These are phyloP conservation scores for Phaffia australis DNA, from an alignment of 768 basidiomycete genomes.

Conservation along the genomic window DNA sequence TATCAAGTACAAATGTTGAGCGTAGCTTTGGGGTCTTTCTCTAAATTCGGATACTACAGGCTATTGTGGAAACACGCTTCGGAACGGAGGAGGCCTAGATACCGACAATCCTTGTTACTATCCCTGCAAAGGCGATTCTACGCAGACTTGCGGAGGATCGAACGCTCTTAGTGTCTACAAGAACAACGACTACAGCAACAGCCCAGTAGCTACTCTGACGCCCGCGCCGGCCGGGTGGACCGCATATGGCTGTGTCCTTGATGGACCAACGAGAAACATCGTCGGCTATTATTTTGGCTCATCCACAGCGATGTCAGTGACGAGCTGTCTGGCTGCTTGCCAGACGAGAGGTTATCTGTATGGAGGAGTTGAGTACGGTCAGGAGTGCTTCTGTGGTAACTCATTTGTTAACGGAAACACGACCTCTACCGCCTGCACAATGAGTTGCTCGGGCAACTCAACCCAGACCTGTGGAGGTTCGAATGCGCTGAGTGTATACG, in stretches of 20 bases:
- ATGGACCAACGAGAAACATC: neutral
- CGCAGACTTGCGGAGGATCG: conserved; percentile 22
- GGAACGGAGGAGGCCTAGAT: neutral
- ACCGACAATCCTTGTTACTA: conserved; percentile 5
- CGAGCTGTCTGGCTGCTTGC: too few species aligned
- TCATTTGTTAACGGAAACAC: conserved; percentile 21
- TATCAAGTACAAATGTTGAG: neutral
- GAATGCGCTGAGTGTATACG: neutral
- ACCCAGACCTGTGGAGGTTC: conserved; percentile 9
- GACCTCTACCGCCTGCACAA: conserved; percentile 22
- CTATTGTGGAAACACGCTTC: conserved; percentile 7
- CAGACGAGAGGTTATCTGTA: too few species aligned
- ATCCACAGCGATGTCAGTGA: neutral
- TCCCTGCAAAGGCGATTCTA: conserved; percentile 12
- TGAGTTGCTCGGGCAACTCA: neutral
- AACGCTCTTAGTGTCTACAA: neutral
- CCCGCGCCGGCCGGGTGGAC: neutral
- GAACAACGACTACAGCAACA: neutral
- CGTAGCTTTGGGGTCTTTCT: too few species aligned
- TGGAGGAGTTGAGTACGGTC: too few species aligned
- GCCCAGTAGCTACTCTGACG: neutral
- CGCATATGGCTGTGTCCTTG: neutral
- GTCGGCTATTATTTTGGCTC: neutral
- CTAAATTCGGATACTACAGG: neutral
- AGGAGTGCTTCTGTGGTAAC: too few species aligned